These are phyloP conservation scores for Paecilomyces dactylethromorphus DNA, from an alignment of 2,329 filamentous ascomycete genomes.

Conservation along the genomic window DNA sequence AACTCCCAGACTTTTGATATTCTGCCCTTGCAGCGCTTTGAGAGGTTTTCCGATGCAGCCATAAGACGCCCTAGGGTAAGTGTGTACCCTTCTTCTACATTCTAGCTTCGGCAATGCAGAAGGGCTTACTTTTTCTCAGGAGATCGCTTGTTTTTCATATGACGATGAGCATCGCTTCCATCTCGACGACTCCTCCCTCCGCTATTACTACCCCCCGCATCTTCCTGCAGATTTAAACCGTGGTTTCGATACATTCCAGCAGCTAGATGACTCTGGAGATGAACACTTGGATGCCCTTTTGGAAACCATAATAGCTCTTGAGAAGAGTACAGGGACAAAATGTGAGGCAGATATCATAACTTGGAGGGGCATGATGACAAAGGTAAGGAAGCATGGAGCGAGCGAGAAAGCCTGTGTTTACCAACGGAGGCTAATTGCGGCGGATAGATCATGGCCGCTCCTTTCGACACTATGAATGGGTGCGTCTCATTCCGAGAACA, in stretches of 20 bases:
- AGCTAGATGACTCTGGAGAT: constrained; percentile 74
- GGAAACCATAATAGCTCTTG: constrained; percentile 65
- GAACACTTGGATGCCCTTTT: constrained; percentile 83
- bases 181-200: constrained; percentile 70
- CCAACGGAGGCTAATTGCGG: constrained; percentile 2
- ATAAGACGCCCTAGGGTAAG: constrained; percentile 68
- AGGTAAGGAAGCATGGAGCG: constrained; percentile 48
- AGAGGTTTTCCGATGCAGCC: constrained; percentile 55
- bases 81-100: constrained; percentile 2
- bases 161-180: constrained; percentile 73
- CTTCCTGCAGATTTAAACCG: constrained; percentile 67
- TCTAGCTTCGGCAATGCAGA: background rate
- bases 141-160: constrained; percentile 91
- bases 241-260: constrained; percentile 76
- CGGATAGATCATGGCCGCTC: constrained; percentile 70
- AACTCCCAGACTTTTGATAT: constrained; percentile 51
- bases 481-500: constrained; percentile 34
- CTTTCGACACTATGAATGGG: constrained; percentile 77
- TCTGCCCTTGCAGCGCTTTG: constrained; percentile 64
- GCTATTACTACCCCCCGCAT: constrained; percentile 77
- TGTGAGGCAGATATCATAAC: constrained; percentile 77
- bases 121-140: constrained; percentile 45
- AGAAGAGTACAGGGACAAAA: constrained; percentile 60
- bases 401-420: background rate
- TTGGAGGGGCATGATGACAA: constrained; percentile 98